Evolutionary conservation across 352 stramenopile genomes (phyloP), one percentile per base, ranked within the genome.

Genomic region (Phytophthora tentaculata): DNA sequence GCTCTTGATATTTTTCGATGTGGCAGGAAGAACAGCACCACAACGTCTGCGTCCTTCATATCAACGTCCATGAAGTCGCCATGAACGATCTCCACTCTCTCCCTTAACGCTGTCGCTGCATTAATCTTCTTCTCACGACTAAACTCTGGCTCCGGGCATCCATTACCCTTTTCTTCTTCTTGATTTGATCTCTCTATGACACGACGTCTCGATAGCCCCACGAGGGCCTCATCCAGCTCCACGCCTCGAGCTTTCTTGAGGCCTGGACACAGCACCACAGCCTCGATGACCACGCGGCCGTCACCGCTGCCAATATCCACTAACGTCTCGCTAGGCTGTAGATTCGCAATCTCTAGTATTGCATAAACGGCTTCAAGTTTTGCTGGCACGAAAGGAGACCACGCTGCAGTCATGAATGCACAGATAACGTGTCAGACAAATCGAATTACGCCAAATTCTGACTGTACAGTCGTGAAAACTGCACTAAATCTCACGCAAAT

Each of bases 221-320:
- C 77, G 1, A 92, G 67, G 37, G 82, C 73, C 14, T 71, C 54
- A 45, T 92, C 84, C 20, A 92, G 72, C 62, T 92, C 84, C 1
- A 92, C 49, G 14, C 84, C 84, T 8, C 82, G 41, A 5, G 77
- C 79, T 28, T 61, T 54, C 3, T 37, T 45, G 2, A 90, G 53
- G 0, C 32, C 17, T 29, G 74, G 71, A 43, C 52, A 71, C 29
- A 56, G 37, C 5, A 72, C 26, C 0, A 61, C 71, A 3, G 80
- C 83, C 9, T 74, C 73, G 35, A 89, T 74, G 39, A 90, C 68
- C 10, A 90, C 74, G 26, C 84, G 81, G 6, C 81, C 84, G 41
- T 92, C 84, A 41, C 84, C 84, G 50, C 81, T 88, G 47, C 84
- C 84, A 54, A 92, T 77, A 53, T 92, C 84, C 17, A 90, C 59